These are phyloP conservation scores for Intubia oerlemansii DNA, from an alignment of 2,329 filamentous ascomycete species.

Conservation along the genomic window DNA sequence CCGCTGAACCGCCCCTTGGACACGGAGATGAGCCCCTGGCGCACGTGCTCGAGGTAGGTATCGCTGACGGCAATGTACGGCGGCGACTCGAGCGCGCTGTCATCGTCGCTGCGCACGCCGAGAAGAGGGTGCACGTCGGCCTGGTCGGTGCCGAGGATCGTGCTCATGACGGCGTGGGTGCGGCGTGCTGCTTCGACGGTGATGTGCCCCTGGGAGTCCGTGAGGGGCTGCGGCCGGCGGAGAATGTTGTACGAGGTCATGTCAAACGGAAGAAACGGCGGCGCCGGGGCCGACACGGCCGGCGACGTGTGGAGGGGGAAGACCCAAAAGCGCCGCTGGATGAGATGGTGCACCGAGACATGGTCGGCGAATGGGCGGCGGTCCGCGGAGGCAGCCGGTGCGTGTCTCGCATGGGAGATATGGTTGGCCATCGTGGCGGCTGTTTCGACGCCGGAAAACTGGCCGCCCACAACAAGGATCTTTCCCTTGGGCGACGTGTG, in stretches of 20 bases:
- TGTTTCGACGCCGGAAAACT: slow-evolving; percentile 66
- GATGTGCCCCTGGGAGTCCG: slow-evolving; percentile 44
- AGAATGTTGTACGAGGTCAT: slow-evolving; percentile 49
- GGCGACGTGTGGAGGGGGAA: slow-evolving; percentile 37
- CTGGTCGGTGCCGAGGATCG: slow-evolving; percentile 30
- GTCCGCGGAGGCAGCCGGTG: too few relatives aligned
- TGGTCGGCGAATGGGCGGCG: slow-evolving; percentile 18
- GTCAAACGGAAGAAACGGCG: slow-evolving; percentile 52
- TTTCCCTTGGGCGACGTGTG: too few relatives aligned
- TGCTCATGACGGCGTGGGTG: slow-evolving; percentile 28
- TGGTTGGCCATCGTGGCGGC: slow-evolving; percentile 51
- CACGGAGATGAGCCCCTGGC: slow-evolving; percentile 35
- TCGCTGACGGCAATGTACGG: slow-evolving; percentile 50
- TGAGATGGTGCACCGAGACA: slow-evolving; percentile 45
- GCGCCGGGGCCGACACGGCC: slow-evolving; percentile 21
- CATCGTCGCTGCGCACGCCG: slow-evolving; percentile 14
- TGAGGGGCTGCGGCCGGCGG: slow-evolving; percentile 34
- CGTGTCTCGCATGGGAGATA: slow-evolving; percentile 40
- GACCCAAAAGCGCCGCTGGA: slow-evolving; percentile 50
- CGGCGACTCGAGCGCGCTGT: slow-evolving; percentile 25
- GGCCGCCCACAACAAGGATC: slow-evolving; percentile 55
- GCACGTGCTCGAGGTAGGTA: slow-evolving; percentile 52
- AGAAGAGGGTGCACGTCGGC: slow-evolving; percentile 22
- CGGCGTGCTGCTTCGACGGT: slow-evolving; percentile 31
- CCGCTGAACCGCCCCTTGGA: slow-evolving; percentile 24